Evolutionary conservation across 805 yeast genomes (phyloP).

Genomic region (Wickerhamiella cacticola): DNA sequence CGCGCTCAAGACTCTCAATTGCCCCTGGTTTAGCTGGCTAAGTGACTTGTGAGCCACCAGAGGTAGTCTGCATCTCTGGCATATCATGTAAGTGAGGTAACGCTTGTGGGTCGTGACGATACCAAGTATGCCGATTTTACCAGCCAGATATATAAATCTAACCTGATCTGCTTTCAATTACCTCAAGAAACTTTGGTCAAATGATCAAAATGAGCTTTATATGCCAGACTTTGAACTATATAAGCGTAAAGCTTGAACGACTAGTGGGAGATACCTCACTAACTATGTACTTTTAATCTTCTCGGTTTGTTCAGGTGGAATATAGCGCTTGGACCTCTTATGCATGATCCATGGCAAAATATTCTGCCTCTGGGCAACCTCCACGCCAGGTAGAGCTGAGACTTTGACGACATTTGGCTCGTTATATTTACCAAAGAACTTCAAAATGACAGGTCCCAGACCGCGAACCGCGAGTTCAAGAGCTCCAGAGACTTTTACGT

Average conservation of each 20-base stretch:
- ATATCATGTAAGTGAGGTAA: constrained; percentile 25
- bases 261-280: too few species aligned
- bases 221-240: too few species aligned
- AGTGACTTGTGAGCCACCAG: constrained; percentile 46
- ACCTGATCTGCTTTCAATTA: too few species aligned
- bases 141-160: too few species aligned
- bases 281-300: background rate
- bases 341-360: constrained; percentile 17
- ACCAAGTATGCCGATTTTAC: background rate
- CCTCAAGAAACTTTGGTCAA: too few species aligned
- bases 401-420: constrained; percentile 20
- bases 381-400: constrained; percentile 21
- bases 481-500: constrained; percentile 12
- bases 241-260: too few species aligned
- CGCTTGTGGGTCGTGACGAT: background rate
- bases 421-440: constrained; percentile 26
- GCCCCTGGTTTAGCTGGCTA: constrained; percentile 41
- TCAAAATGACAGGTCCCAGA: constrained; percentile 27
- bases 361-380: constrained; percentile 22
- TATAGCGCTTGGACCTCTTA: background rate
- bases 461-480: constrained; percentile 24
- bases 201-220: too few species aligned
- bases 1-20: constrained; percentile 40
- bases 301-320: background rate
- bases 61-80: constrained; percentile 55